A percentile compares a stretch with the other conserved stretches of the same genome.
phyloP scores from a whole-genome alignment of 345 rosid genomes.

The Abelmoschus esculentus region DNA sequence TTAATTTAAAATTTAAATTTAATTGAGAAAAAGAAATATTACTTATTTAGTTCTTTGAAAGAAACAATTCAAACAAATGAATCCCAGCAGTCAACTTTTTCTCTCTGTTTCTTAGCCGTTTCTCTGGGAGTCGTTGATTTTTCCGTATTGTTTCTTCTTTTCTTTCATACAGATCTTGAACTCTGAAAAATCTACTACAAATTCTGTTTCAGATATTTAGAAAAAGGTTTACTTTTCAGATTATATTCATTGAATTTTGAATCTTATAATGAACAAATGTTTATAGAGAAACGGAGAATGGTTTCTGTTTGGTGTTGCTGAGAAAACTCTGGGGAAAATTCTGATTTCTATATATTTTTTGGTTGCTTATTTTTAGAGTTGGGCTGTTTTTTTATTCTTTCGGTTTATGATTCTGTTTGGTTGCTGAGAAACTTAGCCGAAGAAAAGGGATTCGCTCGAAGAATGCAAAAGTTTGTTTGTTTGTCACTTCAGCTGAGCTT shows the following conservation, averaged over 20 bases:
- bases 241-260: background rate
- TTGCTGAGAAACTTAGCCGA: slow-evolving; percentile 11
- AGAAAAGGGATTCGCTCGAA: background rate
- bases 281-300: background rate
- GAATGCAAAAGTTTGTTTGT: background rate
- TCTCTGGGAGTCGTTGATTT: background rate
- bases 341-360: background rate
- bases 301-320: slow-evolving; percentile 6
- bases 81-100: background rate
- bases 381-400: background rate
- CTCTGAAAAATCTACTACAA: background rate
- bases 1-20: background rate
- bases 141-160: background rate
- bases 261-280: background rate
- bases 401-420: slow-evolving; percentile 6
- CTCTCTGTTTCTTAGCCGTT: slow-evolving; percentile 5
- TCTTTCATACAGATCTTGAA: background rate
- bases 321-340: background rate
- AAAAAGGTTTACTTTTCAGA: background rate
- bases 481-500: background rate
- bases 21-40: background rate
- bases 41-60: background rate
- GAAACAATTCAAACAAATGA: background rate
- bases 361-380: background rate
- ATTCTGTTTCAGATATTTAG: background rate